Base-by-base conservation (phyloP, 331 rosid genomes). In the Acacia concinna region DNA sequence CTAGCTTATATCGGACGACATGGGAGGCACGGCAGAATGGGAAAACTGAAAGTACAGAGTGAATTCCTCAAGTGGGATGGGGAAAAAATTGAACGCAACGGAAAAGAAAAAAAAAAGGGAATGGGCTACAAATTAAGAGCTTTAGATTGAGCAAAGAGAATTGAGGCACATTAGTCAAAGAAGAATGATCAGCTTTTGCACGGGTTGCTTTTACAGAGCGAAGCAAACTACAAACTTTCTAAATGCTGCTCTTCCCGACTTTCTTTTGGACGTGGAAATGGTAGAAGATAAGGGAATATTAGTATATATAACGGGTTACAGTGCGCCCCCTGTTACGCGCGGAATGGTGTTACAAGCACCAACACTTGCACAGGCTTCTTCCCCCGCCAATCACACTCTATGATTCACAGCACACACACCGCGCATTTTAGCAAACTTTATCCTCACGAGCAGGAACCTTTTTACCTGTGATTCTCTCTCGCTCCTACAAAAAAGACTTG, bases 1-100 rank as follows among this genome's bases (percentile, higher is more conserved):
- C 79, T 90, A 94, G 92, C 97, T 84, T 51, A 91, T 94, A 73
- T 92, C 98, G 60, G 97, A 94, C 82, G 97, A 92, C 98, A 94
- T 94, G 89, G 96, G 86, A 85, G 76, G 76, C 64, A 52, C 11
- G 5, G 25, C 25, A 35, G 75, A 12, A 9, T 8, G 35, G 64
- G 66, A 46, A 51, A 71, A 23, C n/a, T 47, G 21, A 56, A 34
- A 74, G 49, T 54, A 40, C 3, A 2, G 5, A 7, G 40, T 56
- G 60, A 68, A 76, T 5, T 25, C 30, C 63, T 30, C 82, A 5
- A 51, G 72, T n/a, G 13, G 43, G 25, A 67, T 37, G 23, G 10
- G 41, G 3, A 12, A 15, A 30, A 27, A 69, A 38, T 49, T 18
- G 62, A 14, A 52, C 49, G 31, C n/a, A 23, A 10, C 30, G 15